Evolutionary conservation across 768 basidiomycete species (phyloP).

Genomic region (Gautieria morchelliformis): DNA sequence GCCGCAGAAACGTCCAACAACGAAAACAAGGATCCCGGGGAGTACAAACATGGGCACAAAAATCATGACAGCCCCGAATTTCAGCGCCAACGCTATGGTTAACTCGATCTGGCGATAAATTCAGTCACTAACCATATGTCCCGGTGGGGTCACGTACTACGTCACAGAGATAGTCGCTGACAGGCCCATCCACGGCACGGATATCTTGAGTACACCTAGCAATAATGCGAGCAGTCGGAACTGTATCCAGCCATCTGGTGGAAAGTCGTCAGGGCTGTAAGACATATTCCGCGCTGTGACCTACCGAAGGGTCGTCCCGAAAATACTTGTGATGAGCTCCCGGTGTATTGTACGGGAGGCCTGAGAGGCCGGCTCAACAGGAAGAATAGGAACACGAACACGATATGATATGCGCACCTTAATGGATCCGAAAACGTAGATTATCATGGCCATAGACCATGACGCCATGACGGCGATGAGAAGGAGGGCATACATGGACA

Average conservation of each 20-base stretch:
- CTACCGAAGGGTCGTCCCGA: constrained; percentile 43
- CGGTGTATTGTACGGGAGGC: constrained; percentile 38
- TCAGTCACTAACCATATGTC: neutral
- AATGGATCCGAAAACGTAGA: constrained; percentile 40
- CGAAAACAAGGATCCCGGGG: constrained; percentile 33
- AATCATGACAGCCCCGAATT: neutral
- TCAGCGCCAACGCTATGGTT: neutral
- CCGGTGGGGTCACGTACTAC: neutral
- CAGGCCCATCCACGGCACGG: constrained; percentile 27
- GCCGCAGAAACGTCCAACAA: constrained; percentile 34
- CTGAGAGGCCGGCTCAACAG: constrained; percentile 11
- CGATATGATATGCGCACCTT: constrained; percentile 2
- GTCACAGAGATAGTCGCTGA: constrained; percentile 2
- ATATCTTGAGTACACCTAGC: constrained; percentile 62
- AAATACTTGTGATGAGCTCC: constrained; percentile 39
- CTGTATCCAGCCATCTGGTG: constrained; percentile 38
- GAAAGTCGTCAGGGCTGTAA: neutral
- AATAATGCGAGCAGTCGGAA: constrained; percentile 50
- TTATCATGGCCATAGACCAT: constrained; percentile 25
- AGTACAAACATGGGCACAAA: constrained; percentile 29
- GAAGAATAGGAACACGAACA: neutral
- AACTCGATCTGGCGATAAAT: neutral
- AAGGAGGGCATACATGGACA: constrained; percentile 32
- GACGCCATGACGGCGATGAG: constrained; percentile 21
- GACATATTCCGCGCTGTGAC: neutral